Base-by-base conservation (phyloP, 2,329 filamentous ascomycete genomes). In the Colletotrichum scovillei region DNA sequence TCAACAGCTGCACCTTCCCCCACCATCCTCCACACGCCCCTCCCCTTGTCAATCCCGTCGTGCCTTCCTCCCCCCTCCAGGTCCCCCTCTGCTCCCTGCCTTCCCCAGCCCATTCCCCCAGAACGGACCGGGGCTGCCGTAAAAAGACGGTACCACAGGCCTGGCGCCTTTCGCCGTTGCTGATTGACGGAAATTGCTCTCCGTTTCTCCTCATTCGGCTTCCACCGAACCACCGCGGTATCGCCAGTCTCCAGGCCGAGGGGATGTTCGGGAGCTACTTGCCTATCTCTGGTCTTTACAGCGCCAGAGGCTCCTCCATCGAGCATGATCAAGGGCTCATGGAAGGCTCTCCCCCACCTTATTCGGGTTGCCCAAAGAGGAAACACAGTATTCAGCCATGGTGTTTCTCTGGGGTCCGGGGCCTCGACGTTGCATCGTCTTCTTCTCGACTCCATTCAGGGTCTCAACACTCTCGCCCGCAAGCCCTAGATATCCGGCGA, bases 151-250 rank as follows among this genome's bases (percentile, higher is more conserved):
- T 59, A 12, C 63, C 38, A 19, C 22, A 16, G 46, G 22, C 55
- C 59, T 26, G 55, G 70, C 66, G 59, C 32, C 56, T 56, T 70
- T 65, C 58, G 35, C 26, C 30, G 62, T 32, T 59, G 58, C 69
- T 69, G 38, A 72, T 64, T 69, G 69, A 69, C 69, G 69, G 65
- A 72, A 69, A 42, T 32, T 63, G 24, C 42, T 30, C 49, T 69
- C 69, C 65, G 52, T 42, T 28, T 22, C 58, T 28, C 24, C 64
- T 19, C 7, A 65, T 28, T 42, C 49, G 57, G 52, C 53, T 58
- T 67, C 32, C 24, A 26, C 49, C 22, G 9, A 19, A 19, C 59
- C 12, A 49, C 38, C 7, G 26, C 26, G 46, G n/a, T 24, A 42
- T 14, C 14, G 16, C 38, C 38, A 42, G 38, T 42, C 38, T 42